phyloP scores from a whole-genome alignment of 2,329 filamentous ascomycete species.

The Pseudogymnoascus verrucosus region DNA sequence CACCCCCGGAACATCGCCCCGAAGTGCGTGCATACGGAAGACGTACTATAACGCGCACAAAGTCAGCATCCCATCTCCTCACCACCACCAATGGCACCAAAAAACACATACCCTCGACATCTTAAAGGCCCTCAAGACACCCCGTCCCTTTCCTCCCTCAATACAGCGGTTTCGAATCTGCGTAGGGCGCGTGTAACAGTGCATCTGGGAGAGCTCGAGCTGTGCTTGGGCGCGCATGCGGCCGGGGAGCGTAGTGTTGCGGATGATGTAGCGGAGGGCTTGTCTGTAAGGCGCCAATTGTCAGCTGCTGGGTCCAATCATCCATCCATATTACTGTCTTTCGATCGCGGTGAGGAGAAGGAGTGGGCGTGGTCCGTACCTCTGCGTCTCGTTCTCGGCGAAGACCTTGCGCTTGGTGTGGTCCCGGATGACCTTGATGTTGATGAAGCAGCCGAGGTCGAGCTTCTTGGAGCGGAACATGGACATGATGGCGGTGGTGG shows the following conservation, averaged over 20 bases:
- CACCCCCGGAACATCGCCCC: constrained; percentile 80
- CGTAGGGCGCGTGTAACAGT: constrained; percentile 85
- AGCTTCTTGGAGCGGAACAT: constrained; percentile 88
- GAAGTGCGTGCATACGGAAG: constrained; percentile 83
- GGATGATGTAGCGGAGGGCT: constrained; percentile 86
- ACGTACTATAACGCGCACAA: constrained; percentile 57
- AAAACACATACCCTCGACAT: constrained; percentile 69
- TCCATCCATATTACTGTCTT: not conserved
- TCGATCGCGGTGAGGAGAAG: not conserved
- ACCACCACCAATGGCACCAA: not conserved
- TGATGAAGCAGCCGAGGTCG: constrained; percentile 80
- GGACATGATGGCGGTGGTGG: constrained; percentile 49
- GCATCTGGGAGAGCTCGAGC: constrained; percentile 89
- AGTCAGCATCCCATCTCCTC: constrained; percentile 17
- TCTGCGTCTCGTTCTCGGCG: constrained; percentile 76
- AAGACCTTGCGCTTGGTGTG: constrained; percentile 95
- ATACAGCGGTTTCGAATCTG: constrained; percentile 94
- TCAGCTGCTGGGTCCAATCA: constrained; percentile 3
- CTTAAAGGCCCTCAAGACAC: constrained; percentile 89
- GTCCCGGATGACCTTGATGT: constrained; percentile 80
- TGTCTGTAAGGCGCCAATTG: constrained; percentile 50
- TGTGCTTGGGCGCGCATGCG: constrained; percentile 85
- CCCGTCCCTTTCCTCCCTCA: constrained; percentile 78
- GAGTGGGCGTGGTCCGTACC: constrained; percentile 36
- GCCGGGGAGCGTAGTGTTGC: constrained; percentile 77